These are phyloP conservation scores for Cladosporium sp. DNA, from an alignment of 2,329 filamentous ascomycete genomes.

Conservation along the genomic window DNA sequence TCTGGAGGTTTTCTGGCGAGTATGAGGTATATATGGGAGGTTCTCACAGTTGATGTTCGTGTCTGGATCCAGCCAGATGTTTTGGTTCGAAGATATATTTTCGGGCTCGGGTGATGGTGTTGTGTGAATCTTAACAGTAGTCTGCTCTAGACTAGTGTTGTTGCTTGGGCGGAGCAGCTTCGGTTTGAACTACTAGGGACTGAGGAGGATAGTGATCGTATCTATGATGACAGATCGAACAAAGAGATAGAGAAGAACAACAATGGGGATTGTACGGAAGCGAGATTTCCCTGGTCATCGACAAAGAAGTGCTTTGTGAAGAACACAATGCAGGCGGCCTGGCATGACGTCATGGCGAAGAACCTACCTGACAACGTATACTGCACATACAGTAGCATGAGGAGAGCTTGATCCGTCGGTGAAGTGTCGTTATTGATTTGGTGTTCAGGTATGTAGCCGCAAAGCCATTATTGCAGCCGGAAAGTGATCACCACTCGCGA, in stretches of 20 bases:
- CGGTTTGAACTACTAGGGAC: not conserved
- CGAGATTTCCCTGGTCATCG: not conserved
- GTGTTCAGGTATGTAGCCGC: not conserved
- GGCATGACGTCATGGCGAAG: not conserved
- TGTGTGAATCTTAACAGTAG: not conserved
- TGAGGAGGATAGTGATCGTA: not conserved
- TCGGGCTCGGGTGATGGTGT: not conserved
- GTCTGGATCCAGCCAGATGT: constrained; percentile 14
- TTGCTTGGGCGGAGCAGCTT: not conserved
- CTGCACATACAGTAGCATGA: not conserved
- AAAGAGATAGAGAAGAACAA: not conserved
- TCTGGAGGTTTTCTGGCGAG: not conserved
- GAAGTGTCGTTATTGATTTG: constrained; percentile 4
- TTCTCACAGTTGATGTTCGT: not conserved
- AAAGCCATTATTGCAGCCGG: not conserved
- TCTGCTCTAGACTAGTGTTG: not conserved
- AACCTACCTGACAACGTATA: not conserved
- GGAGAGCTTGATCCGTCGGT: not conserved
- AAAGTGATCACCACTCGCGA: not conserved
- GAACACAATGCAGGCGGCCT: not conserved
- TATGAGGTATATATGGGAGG: not conserved
- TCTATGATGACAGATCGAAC: not conserved
- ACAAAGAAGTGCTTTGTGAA: not conserved
- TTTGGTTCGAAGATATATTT: not conserved
- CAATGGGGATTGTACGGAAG: constrained; percentile 7